A percentile compares a stretch with the other conserved stretches of the same genome.
These are phyloP conservation scores for Pyrenophora tritici-repentis DNA, from an alignment of 2,329 filamentous ascomycete species.

Conservation along the genomic window DNA sequence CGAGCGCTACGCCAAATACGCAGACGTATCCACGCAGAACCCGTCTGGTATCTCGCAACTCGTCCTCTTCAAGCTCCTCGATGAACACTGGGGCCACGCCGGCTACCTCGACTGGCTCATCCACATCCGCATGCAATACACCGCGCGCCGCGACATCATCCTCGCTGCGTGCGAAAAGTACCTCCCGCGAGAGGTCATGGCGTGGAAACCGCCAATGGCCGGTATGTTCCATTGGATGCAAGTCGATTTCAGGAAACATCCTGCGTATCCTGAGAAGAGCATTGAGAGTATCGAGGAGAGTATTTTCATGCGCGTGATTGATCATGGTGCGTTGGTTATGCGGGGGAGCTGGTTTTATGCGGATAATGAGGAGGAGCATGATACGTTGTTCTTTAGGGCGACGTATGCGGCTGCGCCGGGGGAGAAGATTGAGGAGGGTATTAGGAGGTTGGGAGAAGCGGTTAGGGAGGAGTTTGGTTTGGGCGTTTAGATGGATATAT, in stretches of 20 bases:
- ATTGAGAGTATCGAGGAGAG: constrained; percentile 77
- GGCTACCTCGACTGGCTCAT: constrained; percentile 92
- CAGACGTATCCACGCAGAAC: constrained; percentile 82
- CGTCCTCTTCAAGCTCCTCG: constrained; percentile 83
- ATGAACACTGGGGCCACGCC: constrained; percentile 91
- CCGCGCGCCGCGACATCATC: constrained; percentile 74
- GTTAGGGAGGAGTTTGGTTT: constrained; percentile 66
- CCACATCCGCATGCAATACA: constrained; percentile 80
- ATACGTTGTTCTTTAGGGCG: constrained; percentile 82
- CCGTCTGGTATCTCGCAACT: constrained; percentile 85
- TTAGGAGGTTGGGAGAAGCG: constrained; percentile 71
- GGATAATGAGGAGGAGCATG: constrained; percentile 62
- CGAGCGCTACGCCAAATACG: constrained; percentile 79
- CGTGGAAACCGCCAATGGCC: constrained; percentile 78
- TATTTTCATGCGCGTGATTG: constrained; percentile 79
- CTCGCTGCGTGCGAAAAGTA: constrained; percentile 79
- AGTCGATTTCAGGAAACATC: constrained; percentile 70
- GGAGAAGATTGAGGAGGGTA: constrained; percentile 57
- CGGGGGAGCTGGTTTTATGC: constrained; percentile 91
- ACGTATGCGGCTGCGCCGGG: constrained; percentile 81
- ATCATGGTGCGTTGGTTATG: constrained; percentile 77
- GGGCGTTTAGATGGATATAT: constrained; percentile 15
- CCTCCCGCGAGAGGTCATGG: constrained; percentile 73
- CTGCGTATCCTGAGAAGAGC: constrained; percentile 55
- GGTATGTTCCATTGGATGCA: constrained; percentile 95